Evolutionary conservation across 2,329 filamentous ascomycete species (phyloP).

Genomic region (Trichophyton rubrum): DNA sequence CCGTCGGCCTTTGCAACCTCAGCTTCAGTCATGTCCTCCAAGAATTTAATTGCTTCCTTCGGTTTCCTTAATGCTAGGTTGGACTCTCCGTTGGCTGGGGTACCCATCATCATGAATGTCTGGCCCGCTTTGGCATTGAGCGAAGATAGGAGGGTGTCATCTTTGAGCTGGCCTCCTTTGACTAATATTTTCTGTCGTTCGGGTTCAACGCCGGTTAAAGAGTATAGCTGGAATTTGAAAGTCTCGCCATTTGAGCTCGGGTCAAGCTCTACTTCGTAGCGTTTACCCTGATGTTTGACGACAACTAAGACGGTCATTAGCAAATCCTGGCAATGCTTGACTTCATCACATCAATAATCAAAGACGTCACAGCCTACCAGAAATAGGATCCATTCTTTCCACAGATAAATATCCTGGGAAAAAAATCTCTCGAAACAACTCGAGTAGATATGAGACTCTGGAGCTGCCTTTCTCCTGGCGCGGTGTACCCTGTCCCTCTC

Average conservation of each 20-base stretch:
- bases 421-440: not conserved
- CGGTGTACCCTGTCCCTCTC: not conserved
- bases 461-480: not conserved
- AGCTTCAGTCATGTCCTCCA: conserved; percentile 96
- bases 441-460: not conserved
- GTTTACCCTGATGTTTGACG: conserved; percentile 91
- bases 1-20: conserved; percentile 73
- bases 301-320: conserved; percentile 47
- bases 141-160: conserved; percentile 77
- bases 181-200: conserved; percentile 92
- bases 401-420: not conserved
- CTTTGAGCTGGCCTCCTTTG: conserved; percentile 88
- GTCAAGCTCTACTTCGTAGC: conserved; percentile 88
- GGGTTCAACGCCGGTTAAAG: conserved; percentile 88
- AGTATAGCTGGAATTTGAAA: conserved; percentile 92
- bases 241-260: conserved; percentile 72
- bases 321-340: conserved; percentile 14
- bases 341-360: not conserved
- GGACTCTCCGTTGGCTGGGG: conserved; percentile 50
- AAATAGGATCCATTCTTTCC: conserved; percentile 42
- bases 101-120: conserved; percentile 93
- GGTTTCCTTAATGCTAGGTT: conserved; percentile 53
- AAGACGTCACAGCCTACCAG: conserved; percentile 32
- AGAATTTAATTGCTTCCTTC: conserved; percentile 69
- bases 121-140: conserved; percentile 78